A percentile compares a stretch with the other conserved stretches of the same genome.
Conservation (phyloP, 2,329 filamentous ascomycete species). For the Trichocomaceae sp. region DNA sequence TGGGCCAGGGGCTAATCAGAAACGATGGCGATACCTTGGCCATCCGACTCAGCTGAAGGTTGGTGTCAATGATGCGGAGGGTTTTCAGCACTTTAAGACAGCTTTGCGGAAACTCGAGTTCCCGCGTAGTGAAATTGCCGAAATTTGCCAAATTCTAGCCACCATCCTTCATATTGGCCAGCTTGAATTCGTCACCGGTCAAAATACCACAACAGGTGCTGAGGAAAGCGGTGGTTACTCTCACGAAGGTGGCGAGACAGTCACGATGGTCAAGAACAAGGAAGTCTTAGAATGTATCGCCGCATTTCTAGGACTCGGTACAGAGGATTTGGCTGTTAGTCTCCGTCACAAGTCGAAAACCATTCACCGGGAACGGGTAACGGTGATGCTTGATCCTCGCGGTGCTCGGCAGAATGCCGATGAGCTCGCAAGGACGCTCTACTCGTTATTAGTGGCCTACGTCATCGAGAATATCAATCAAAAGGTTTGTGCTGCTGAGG, state of each 20-base stretch:
- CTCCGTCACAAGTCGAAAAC: slow-evolving; percentile 96
- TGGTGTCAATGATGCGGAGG: slow-evolving; percentile 90
- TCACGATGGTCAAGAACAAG: slow-evolving; percentile 89
- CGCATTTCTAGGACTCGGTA: slow-evolving; percentile 84
- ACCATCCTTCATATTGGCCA: slow-evolving; percentile 96
- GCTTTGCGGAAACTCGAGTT: slow-evolving; percentile 92
- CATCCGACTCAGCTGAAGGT: slow-evolving; percentile 96
- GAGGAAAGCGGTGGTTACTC: slow-evolving; percentile 96
- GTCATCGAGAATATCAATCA: slow-evolving; percentile 92
- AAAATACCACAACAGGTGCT: slow-evolving; percentile 67
- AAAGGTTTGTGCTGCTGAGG: slow-evolving; percentile 76
- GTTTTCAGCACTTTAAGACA: slow-evolving; percentile 96
- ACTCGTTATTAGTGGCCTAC: slow-evolving; percentile 88
- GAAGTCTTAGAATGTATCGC: slow-evolving; percentile 79
- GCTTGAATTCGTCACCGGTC: slow-evolving; percentile 80
- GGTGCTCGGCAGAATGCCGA: slow-evolving; percentile 89
- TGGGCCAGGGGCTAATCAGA: slow-evolving; percentile 50
- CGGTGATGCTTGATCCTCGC: slow-evolving; percentile 89
- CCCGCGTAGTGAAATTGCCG: slow-evolving; percentile 83
- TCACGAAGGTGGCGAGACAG: slow-evolving; percentile 79
- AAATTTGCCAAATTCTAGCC: slow-evolving; percentile 91
- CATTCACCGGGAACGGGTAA: slow-evolving; percentile 92
- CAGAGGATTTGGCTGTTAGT: slow-evolving; percentile 75
- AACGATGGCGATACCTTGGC: slow-evolving; percentile 91
- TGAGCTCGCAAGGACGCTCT: slow-evolving; percentile 85